Percentiles rank a stretch among this genome's conserved stretches.
Evolutionary conservation across 164 flowering plant species (phyloP).

Genomic region (Vitis cinerea): DNA sequence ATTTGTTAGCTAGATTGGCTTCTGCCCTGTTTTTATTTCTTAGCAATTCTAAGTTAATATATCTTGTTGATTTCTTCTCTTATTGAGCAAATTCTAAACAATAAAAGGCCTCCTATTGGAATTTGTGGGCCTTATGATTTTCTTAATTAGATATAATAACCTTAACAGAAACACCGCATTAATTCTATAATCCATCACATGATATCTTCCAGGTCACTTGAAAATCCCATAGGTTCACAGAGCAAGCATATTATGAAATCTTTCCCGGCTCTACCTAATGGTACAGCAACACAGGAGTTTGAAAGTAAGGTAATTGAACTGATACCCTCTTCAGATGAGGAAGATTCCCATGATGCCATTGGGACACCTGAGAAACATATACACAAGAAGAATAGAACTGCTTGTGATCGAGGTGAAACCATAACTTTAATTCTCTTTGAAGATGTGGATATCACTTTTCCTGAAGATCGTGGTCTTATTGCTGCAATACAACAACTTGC

Average conservation of each 20-base stretch:
- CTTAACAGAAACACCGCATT: not conserved
- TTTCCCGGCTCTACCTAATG: conserved; percentile 13
- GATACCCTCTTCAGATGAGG: conserved; percentile 43
- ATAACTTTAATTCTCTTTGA: conserved; percentile 87
- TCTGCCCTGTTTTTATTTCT: too few species aligned
- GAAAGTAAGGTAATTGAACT: conserved; percentile 43
- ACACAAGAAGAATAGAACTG: conserved; percentile 20
- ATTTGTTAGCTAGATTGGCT: too few species aligned
- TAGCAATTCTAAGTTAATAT: too few species aligned
- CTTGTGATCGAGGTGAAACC: conserved; percentile 26
- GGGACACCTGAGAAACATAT: conserved; percentile 10
- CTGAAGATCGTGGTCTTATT: conserved; percentile 87
- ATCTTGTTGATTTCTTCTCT: not conserved
- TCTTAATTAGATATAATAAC: not conserved
- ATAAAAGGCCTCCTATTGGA: not conserved
- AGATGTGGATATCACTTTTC: conserved; percentile 81
- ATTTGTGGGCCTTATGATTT: not conserved
- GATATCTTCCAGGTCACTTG: conserved; percentile 47
- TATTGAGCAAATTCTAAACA: not conserved
- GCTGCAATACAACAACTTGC: conserved; percentile 75
- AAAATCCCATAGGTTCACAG: conserved; percentile 22
- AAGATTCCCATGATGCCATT: conserved; percentile 22
- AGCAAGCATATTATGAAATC: conserved; percentile 24
- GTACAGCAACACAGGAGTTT: conserved; percentile 19
- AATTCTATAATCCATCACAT: not conserved